Conservation (phyloP, 2,329 filamentous ascomycete species). For the Colletotrichum neosansevieriae region DNA sequence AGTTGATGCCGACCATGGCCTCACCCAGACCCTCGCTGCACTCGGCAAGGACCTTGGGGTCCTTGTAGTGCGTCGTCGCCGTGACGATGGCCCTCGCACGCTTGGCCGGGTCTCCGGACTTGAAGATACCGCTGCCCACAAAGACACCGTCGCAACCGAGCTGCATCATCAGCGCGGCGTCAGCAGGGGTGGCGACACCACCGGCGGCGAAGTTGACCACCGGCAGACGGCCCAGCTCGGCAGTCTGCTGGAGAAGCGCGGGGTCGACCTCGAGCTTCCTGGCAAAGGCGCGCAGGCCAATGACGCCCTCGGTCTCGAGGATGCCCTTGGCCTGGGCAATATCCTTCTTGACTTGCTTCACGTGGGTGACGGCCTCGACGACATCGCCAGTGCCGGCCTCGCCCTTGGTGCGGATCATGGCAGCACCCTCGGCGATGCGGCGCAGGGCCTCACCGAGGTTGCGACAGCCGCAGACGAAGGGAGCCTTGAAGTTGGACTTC, state of each 20-base stretch:
- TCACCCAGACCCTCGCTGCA: conserved; percentile 92
- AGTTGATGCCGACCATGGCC: conserved; percentile 97
- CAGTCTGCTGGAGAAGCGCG: conserved; percentile 85
- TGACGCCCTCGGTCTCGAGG: conserved; percentile 66
- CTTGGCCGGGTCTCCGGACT: conserved; percentile 90
- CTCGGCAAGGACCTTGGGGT: conserved; percentile 87
- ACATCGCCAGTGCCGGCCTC: conserved; percentile 98
- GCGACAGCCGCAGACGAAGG: conserved; percentile 96
- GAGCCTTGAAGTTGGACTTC: conserved; percentile 84
- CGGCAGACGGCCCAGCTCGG: conserved; percentile 86
- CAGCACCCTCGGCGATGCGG: conserved; percentile 91
- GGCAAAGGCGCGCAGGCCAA: conserved; percentile 76
- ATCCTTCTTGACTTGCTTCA: conserved; percentile 88
- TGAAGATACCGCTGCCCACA: conserved; percentile 97
- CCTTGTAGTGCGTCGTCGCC: conserved; percentile 90
- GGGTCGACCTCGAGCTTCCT: conserved; percentile 85
- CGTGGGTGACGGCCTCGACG: conserved; percentile 95
- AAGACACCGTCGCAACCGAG: conserved; percentile 98
- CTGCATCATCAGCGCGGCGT: conserved; percentile 98
- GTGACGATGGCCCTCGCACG: conserved; percentile 94
- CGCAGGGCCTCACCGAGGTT: conserved; percentile 94
- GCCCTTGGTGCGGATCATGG: conserved; percentile 99
- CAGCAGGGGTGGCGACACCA: conserved; percentile 98
- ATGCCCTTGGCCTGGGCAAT: conserved; percentile 85
- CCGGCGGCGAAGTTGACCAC: conserved; percentile 99